These are phyloP conservation scores for Hanseniaspora taiwanica DNA, from an alignment of 805 yeast species.

Conservation along the genomic window DNA sequence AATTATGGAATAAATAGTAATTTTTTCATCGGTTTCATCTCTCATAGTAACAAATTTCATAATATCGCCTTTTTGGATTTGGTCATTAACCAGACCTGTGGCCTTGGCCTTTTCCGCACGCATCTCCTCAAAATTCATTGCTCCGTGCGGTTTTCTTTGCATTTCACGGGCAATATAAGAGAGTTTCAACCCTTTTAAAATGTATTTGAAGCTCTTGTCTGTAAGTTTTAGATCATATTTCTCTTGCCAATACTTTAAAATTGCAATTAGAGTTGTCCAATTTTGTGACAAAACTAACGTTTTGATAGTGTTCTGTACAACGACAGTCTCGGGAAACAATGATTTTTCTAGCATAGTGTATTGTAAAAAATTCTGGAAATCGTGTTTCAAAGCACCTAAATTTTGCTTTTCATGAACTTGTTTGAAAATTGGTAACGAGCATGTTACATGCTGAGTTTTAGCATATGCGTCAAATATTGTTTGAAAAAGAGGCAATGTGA, in stretches of 20 bases:
- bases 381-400: conserved; percentile 8
- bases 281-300: conserved; percentile 13
- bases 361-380: conserved; percentile 9
- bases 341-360: conserved; percentile 13
- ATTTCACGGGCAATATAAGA: conserved; percentile 9
- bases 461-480: background rate
- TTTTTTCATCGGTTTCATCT: background rate
- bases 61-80: background rate
- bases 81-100: background rate
- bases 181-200: conserved; percentile 13
- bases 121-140: background rate
- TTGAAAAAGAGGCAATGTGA: too few species aligned
- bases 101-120: background rate
- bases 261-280: conserved; percentile 15
- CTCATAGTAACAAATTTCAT: background rate
- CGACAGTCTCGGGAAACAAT: conserved; percentile 10
- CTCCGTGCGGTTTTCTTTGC: conserved; percentile 1
- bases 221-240: conserved; percentile 9
- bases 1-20: background rate
- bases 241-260: conserved; percentile 10
- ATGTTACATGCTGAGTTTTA: background rate
- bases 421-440: background rate
- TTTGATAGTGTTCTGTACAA: conserved; percentile 11
- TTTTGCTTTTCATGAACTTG: conserved; percentile 2
- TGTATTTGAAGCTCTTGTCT: conserved; percentile 6